Base-by-base conservation (phyloP, 108 stramenopile genomes). In the Fistulifera solaris region DNA sequence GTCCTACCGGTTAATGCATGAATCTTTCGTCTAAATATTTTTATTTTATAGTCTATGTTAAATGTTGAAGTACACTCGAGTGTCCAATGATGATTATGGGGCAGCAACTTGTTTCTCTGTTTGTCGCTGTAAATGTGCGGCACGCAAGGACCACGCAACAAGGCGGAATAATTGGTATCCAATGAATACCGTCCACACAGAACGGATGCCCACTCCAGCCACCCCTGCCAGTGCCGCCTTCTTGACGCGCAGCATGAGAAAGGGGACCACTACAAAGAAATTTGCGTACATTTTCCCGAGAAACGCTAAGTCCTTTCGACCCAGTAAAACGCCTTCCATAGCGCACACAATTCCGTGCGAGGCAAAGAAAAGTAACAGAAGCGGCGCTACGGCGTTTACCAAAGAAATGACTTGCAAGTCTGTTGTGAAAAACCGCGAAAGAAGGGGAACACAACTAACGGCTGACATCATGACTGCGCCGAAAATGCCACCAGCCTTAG, bases 181-280 rank as follows among this genome's bases (percentile, higher is more conserved):
- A 1, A 77, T 44, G 40, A 89, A 85, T 12, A 84, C 68, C 3
- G 54, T 67, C 87, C 91, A 89, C 38, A 89, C 70, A 0, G 80
- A 79, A 2, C 63, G 59, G 15, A 88, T 56, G 5, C 62, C 64
- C 24, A 80, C 83, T 35, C 55, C 38, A 27, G 59, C 64, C 17
- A 51, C 47, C 0, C 91, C 85, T 25, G 67, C 38, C 11, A 82
- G 53, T 5, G 82, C 75, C 16, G 61, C 62, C 16, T 64, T 61
- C 56, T 93, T 93, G 52, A 89, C 59, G 26, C 83, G 62, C 24
- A 87, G 61, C 86, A 93, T 83, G 48, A 80, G 58, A 7, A 59
- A 80, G 4, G 91, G 91, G 0, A 86, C 87, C 0, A 73, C 68
- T 14, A 75, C 73, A 55, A 87, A 85, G 56, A 70, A 93, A 1